A percentile compares a stretch with the other conserved stretches of the same genome.
Conservation (phyloP, 2,329 filamentous ascomycete genomes). For the Penicillium frequentans region DNA sequence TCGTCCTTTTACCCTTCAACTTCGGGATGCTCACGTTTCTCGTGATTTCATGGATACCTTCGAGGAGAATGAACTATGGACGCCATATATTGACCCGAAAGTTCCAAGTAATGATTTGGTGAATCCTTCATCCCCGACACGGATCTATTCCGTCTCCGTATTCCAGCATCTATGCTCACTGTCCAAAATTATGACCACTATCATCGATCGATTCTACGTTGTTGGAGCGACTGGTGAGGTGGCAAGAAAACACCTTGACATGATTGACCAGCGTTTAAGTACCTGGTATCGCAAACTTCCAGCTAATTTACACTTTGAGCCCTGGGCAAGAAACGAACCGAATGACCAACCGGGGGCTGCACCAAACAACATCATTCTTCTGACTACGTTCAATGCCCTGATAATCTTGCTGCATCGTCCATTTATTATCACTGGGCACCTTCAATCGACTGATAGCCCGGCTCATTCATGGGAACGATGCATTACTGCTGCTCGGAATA, state of each 20-base stretch:
- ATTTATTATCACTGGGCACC: constrained; percentile 39
- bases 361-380: constrained; percentile 35
- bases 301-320: constrained; percentile 15
- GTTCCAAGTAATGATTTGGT: constrained; percentile 14
- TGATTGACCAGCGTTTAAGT: constrained; percentile 22
- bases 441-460: constrained; percentile 13
- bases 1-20: constrained; percentile 43
- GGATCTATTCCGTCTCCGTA: constrained; percentile 34
- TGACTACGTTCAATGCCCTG: constrained; percentile 43
- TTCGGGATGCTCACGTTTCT: constrained; percentile 29
- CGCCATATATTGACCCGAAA: not conserved
- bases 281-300: constrained; percentile 31
- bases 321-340: constrained; percentile 19
- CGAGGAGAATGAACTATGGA: constrained; percentile 31
- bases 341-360: constrained; percentile 14
- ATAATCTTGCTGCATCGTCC: constrained; percentile 49
- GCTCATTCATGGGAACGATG: not conserved
- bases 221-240: constrained; percentile 25
- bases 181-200: constrained; percentile 39
- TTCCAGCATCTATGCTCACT: constrained; percentile 38
- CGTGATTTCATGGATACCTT: constrained; percentile 31
- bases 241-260: constrained; percentile 24
- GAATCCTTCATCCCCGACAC: constrained; percentile 1
- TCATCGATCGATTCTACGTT: constrained; percentile 38
- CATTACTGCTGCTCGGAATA: not conserved